Base-by-base conservation (phyloP, 169 alveolate genomes). In the Cryptosporidium ubiquitum region DNA sequence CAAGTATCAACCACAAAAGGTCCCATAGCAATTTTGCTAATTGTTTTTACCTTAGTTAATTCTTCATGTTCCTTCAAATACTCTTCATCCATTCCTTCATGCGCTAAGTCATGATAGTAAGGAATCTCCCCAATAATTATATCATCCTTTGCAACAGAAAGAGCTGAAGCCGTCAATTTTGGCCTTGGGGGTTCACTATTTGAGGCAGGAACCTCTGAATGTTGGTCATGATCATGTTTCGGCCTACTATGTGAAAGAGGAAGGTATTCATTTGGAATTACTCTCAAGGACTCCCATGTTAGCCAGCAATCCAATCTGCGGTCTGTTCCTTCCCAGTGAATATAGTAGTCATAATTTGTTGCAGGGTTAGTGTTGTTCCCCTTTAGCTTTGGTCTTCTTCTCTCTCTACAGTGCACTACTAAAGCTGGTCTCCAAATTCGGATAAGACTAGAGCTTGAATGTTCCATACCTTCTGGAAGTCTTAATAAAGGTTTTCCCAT, bases 1-100 rank as follows among this genome's bases (percentile, higher is more conserved):
- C 99, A 98, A 16, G 99, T 94, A 86, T 97, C 99, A 23, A 97
- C 98, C 70, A 95, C 75, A 93, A 93, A 94, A 52, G 95, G 93
- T 6, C 99, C 99, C 60, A 98, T 94, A 70, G 95, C 96, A n/a
- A 98, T 96, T 79, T 93, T 94, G 66, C 95, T 95, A 18, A 98
- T 97, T 20, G 99, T 96, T 86, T 97, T 97, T 18, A 94, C 91
- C 91, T 97, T 97, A 6, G 99, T 98, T 31, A 96, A 95, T 86
- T 96, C 98, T 84, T 98, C 99, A 84, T 98, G 99, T 47, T 96
- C 98, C 49, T 95, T 91, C 12, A 97, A 85, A 39, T 95, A 94
- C 49, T 95, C 97, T 85, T 96, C 97, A 84, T 97, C 99, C 93
- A 96, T 92, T 6, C 99, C 99, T 68, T 94, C 93, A 57, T 92